Evolutionary conservation across 169 alveolate species (phyloP).

Genomic region (Plasmodium sp.): DNA sequence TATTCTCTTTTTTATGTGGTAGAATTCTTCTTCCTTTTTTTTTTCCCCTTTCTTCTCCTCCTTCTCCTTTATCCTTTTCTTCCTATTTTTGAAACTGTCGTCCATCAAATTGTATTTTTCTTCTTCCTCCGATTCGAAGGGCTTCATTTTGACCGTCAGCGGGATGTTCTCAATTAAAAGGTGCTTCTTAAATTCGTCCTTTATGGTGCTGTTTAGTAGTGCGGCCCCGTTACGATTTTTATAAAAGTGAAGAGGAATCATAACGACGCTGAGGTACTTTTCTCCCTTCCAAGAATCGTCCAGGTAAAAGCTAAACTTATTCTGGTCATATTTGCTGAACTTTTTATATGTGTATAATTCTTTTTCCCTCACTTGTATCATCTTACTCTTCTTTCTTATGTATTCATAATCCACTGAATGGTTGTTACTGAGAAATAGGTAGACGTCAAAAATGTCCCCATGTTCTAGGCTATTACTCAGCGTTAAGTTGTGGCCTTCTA

Average conservation of each 20-base stretch:
- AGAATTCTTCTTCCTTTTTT: constrained; percentile 35
- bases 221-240: neutral
- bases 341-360: constrained; percentile 41
- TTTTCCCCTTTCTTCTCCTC: neutral
- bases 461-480: constrained; percentile 73
- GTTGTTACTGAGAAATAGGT: constrained; percentile 73
- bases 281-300: constrained; percentile 72
- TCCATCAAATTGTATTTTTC: constrained; percentile 55
- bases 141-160: constrained; percentile 58
- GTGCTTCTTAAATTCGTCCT: constrained; percentile 18
- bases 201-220: constrained; percentile 10
- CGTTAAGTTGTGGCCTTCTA: constrained; percentile 30
- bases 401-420: constrained; percentile 71
- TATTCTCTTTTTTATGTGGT: constrained; percentile 78
- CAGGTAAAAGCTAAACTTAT: constrained; percentile 23
- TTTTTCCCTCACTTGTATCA: constrained; percentile 68
- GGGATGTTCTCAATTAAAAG: constrained; percentile 72
- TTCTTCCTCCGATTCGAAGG: constrained; percentile 46
- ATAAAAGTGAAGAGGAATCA: constrained; percentile 53
- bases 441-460: constrained; percentile 76
- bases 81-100: neutral
- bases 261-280: constrained; percentile 51
- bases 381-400: constrained; percentile 54
- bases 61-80: constrained; percentile 3
- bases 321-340: constrained; percentile 25